A percentile compares a stretch with the other conserved stretches of the same genome.
phyloP scores from a whole-genome alignment of 2,329 filamentous ascomycete species.

The Chaetothyriales sp. region DNA sequence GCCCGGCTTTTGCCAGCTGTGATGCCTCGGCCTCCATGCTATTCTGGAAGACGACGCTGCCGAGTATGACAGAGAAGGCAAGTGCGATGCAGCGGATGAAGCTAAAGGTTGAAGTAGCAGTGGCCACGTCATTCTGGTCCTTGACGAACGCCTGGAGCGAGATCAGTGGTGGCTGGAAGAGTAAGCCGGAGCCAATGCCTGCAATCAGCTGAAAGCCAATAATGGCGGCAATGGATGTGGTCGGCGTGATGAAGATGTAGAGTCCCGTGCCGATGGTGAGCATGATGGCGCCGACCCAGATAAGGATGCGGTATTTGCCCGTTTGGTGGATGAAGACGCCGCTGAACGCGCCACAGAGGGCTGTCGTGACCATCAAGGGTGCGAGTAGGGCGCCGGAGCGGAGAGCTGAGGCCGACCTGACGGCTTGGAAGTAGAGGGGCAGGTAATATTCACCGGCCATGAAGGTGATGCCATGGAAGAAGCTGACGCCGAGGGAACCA shows the following conservation, averaged over 20 bases:
- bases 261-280: conserved; percentile 34
- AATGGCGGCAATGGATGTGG: conserved; percentile 32
- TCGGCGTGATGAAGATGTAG: conserved; percentile 28
- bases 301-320: conserved; percentile 33
- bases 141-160: conserved; percentile 40
- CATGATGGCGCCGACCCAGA: conserved; percentile 30
- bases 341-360: conserved; percentile 29
- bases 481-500: conserved; percentile 20
- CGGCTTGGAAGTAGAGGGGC: conserved; percentile 58
- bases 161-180: conserved; percentile 42
- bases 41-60: conserved; percentile 36
- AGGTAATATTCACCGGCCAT: conserved; percentile 55
- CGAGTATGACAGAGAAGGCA: conserved; percentile 43
- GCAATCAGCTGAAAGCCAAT: conserved; percentile 28
- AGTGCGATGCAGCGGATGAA: conserved; percentile 46
- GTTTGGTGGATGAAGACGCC: conserved; percentile 38
- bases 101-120: conserved; percentile 46
- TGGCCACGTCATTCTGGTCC: conserved; percentile 34
- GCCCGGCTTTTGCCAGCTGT: conserved; percentile 13
- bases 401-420: conserved; percentile 48
- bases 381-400: conserved; percentile 41
- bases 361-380: conserved; percentile 39
- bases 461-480: conserved; percentile 36
- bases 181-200: conserved; percentile 31
- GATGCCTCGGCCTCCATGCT: conserved; percentile 17